These are phyloP conservation scores for Erodium chrysanthum DNA, from an alignment of 441 rosid species.

Conservation along the genomic window DNA sequence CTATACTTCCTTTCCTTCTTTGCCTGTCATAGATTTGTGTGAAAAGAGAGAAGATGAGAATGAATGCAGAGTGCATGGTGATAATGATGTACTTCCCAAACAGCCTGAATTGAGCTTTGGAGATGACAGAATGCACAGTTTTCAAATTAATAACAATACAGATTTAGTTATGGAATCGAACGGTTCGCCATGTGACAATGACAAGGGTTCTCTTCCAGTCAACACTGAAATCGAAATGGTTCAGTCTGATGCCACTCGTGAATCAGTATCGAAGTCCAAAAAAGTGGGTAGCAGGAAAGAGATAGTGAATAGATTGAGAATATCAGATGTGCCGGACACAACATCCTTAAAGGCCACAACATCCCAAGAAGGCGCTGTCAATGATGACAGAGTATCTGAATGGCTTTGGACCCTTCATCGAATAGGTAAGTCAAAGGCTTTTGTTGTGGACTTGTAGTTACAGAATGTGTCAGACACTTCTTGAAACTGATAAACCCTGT, in stretches of 20 bases:
- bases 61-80: slow-evolving; percentile 22
- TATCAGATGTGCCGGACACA: slow-evolving; percentile 50
- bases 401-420: slow-evolving; percentile 95
- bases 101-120: slow-evolving; percentile 28
- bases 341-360: slow-evolving; percentile 36
- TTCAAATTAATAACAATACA: slow-evolving; percentile 56
- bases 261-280: slow-evolving; percentile 31
- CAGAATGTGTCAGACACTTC: slow-evolving; percentile 9
- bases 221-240: slow-evolving; percentile 55
- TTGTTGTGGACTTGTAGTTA: neutral
- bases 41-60: slow-evolving; percentile 35
- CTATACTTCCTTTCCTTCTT: slow-evolving; percentile 51
- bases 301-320: slow-evolving; percentile 43
- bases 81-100: slow-evolving; percentile 20
- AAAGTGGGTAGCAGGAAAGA: slow-evolving; percentile 27
- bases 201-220: slow-evolving; percentile 14
- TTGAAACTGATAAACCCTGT: slow-evolving; percentile 18
- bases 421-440: slow-evolving; percentile 42
- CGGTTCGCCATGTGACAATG: slow-evolving; percentile 31
- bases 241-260: slow-evolving; percentile 30
- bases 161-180: slow-evolving; percentile 61
- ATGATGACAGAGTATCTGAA: slow-evolving; percentile 60
- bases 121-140: slow-evolving; percentile 52
- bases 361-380: slow-evolving; percentile 33
- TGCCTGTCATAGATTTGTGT: slow-evolving; percentile 68